A percentile compares a stretch with the other conserved stretches of the same genome.
Conservation (phyloP, 1,139 yeast genomes). For the Yamadazyma atlantica region DNA sequence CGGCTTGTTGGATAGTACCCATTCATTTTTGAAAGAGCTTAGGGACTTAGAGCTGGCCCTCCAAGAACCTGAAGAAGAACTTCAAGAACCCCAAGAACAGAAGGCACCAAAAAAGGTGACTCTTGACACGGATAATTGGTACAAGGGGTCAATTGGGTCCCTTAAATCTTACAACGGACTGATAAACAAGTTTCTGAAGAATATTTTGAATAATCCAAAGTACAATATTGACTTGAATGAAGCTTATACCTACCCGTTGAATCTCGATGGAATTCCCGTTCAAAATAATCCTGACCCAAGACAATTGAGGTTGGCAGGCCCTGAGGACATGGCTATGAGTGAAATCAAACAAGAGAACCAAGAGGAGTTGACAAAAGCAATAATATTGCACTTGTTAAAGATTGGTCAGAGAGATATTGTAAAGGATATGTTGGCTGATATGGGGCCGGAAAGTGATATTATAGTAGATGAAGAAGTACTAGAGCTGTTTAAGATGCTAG, state of each 20-base stretch:
- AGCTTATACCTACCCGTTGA: slow-evolving; percentile 43
- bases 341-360: slow-evolving; percentile 28
- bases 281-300: slow-evolving; percentile 8
- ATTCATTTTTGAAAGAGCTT: slow-evolving; percentile 25
- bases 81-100: neutral
- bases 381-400: slow-evolving; percentile 41
- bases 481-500: slow-evolving; percentile 28
- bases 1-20: slow-evolving; percentile 24
- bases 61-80: slow-evolving; percentile 3
- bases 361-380: slow-evolving; percentile 39
- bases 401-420: slow-evolving; percentile 43
- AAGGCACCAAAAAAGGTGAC: neutral
- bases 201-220: slow-evolving; percentile 29
- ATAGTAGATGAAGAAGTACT: slow-evolving; percentile 26
- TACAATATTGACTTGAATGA: slow-evolving; percentile 40
- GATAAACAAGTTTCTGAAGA: slow-evolving; percentile 38
- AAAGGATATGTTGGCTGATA: slow-evolving; percentile 26
- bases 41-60: slow-evolving; percentile 24
- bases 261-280: slow-evolving; percentile 32
- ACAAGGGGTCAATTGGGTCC: slow-evolving; percentile 31
- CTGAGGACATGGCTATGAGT: slow-evolving; percentile 15
- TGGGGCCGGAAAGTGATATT: slow-evolving; percentile 15
- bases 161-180: slow-evolving; percentile 41
- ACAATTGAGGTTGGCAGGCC: slow-evolving; percentile 3
- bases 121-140: slow-evolving; percentile 27